phyloP scores from a whole-genome alignment of 805 yeast genomes.

The Pichia californica region DNA sequence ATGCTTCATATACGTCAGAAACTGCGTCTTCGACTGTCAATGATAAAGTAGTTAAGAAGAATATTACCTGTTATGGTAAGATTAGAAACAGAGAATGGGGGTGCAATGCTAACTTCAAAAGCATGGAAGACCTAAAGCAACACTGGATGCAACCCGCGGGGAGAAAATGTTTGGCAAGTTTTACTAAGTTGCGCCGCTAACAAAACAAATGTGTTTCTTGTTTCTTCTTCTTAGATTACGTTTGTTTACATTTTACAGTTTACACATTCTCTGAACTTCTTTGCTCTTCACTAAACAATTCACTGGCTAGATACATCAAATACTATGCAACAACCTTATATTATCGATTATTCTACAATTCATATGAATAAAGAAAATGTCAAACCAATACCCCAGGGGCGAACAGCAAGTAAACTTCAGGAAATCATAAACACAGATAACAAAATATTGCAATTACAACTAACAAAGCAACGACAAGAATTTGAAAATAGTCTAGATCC shows the following conservation, averaged over 20 bases:
- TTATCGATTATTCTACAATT: slow-evolving; percentile 29
- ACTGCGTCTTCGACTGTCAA: no score
- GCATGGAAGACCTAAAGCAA: slow-evolving; percentile 4
- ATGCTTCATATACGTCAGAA: no score
- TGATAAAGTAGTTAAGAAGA: no score
- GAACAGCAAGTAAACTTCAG: slow-evolving; percentile 56
- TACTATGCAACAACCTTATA: background rate
- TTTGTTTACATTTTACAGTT: background rate
- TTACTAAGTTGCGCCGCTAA: slow-evolving; percentile 3
- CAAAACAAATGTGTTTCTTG: no score
- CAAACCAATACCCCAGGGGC: slow-evolving; percentile 57
- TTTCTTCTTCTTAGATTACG: no score
- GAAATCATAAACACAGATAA: slow-evolving; percentile 32
- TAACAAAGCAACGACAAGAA: slow-evolving; percentile 32
- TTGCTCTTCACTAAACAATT: no score
- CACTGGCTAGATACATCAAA: background rate
- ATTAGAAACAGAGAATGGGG: slow-evolving; percentile 7
- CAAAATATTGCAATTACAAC: slow-evolving; percentile 10
- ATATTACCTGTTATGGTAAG: slow-evolving; percentile 5
- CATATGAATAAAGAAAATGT: slow-evolving; percentile 75
- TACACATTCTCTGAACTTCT: no score
- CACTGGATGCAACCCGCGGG: slow-evolving; percentile 10
- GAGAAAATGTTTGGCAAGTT: slow-evolving; percentile 1
- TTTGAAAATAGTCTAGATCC: slow-evolving; percentile 45
- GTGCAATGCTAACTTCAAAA: slow-evolving; percentile 1